Evolutionary conservation across 352 stramenopile genomes (phyloP).

Genomic region (Phytopythium mirpurense): DNA sequence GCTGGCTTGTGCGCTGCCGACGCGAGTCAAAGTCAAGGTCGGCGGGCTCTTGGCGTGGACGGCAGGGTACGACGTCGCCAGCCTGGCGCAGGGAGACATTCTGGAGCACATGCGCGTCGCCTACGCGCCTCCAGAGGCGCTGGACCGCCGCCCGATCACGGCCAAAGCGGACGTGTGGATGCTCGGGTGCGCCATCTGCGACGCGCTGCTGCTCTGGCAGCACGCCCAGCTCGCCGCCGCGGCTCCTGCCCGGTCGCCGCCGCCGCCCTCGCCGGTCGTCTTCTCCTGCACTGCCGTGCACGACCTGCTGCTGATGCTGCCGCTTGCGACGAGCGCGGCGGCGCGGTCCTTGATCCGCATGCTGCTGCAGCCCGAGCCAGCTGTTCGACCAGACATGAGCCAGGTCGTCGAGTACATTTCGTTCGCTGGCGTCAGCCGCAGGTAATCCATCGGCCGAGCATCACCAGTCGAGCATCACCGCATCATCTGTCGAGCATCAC

Average conservation of each 20-base stretch:
- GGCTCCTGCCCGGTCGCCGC: slow-evolving; percentile 5
- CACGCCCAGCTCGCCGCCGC: slow-evolving; percentile 19
- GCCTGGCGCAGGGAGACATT: slow-evolving; percentile 26
- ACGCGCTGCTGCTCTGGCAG: slow-evolving; percentile 56
- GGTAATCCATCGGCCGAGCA: neutral
- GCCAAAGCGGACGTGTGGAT: slow-evolving; percentile 61
- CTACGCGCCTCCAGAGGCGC: slow-evolving; percentile 38
- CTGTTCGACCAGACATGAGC: slow-evolving; percentile 47
- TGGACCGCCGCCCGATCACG: slow-evolving; percentile 21
- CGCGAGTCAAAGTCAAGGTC: slow-evolving; percentile 22
- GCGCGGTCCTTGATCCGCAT: slow-evolving; percentile 57
- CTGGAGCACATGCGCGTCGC: slow-evolving; percentile 29
- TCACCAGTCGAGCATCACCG: too few species aligned
- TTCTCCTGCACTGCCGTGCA: slow-evolving; percentile 35
- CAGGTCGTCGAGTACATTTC: slow-evolving; percentile 56
- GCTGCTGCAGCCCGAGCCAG: slow-evolving; percentile 53
- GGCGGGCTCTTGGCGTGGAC: slow-evolving; percentile 41
- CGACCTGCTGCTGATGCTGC: slow-evolving; percentile 43
- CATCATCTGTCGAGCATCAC: too few species aligned
- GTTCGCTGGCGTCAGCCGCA: slow-evolving; percentile 15
- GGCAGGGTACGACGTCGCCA: slow-evolving; percentile 23
- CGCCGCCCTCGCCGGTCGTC: slow-evolving; percentile 10
- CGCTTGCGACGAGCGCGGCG: slow-evolving; percentile 31
- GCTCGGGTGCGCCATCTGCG: slow-evolving; percentile 50
- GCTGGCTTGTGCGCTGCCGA: too few species aligned